Conservation (phyloP, 768 basidiomycete genomes). For the Rhizopogon vesiculosus region DNA sequence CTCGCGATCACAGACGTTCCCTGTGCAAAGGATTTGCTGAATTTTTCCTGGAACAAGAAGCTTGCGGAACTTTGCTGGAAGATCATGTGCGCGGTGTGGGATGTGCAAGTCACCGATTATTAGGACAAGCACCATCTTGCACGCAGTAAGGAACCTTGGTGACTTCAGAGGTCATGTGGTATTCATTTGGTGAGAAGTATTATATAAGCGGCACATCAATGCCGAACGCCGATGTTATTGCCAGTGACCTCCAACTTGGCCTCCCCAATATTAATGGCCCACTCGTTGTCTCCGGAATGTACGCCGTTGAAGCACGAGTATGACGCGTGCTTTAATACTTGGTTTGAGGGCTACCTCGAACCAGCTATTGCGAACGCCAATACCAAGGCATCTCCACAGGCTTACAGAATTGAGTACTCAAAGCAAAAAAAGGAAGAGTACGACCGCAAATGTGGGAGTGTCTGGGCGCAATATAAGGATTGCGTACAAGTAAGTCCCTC, state of each 20-base stretch:
- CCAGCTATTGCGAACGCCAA: conserved; percentile 50
- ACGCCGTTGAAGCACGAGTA: conserved; percentile 87
- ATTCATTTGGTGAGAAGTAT: not conserved
- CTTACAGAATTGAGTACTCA: conserved; percentile 56
- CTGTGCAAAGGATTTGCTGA: conserved; percentile 95
- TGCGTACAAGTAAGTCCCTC: conserved; percentile 72
- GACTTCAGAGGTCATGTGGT: too few relatives aligned
- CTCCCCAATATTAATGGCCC: conserved; percentile 46
- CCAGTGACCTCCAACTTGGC: too few relatives aligned
- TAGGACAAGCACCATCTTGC: conserved; percentile 74
- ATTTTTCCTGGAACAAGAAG: conserved; percentile 95
- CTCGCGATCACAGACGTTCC: conserved; percentile 96
- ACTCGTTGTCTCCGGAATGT: conserved; percentile 79
- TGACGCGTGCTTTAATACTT: conserved; percentile 94
- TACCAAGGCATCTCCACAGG: conserved; percentile 32
- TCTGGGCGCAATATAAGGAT: conserved; percentile 75
- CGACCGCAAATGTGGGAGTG: conserved; percentile 74
- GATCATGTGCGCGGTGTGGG: conserved; percentile 83
- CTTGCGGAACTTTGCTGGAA: conserved; percentile 96
- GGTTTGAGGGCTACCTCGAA: conserved; percentile 96
- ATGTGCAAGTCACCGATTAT: conserved; percentile 98
- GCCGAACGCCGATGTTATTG: not conserved
- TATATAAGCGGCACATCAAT: not conserved
- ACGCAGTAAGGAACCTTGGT: not conserved
- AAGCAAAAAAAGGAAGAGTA: conserved; percentile 85